phyloP scores from a whole-genome alignment of 108 stramenopile species.

The Hondaea fermentalgiana region DNA sequence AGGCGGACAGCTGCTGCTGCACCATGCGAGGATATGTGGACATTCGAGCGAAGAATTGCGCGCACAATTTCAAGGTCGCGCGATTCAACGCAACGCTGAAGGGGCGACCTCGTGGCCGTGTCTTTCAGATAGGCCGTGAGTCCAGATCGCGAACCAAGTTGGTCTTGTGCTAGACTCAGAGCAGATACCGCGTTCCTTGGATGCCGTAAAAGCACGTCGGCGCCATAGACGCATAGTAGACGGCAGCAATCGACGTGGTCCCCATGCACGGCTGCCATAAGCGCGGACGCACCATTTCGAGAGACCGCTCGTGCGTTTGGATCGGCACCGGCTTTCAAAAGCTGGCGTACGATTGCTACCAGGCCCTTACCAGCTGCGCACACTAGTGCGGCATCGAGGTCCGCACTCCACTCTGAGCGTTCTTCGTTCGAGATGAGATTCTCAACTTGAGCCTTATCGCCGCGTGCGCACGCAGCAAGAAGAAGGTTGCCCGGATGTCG shows the following conservation, averaged over 20 bases:
- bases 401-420: too few relatives aligned
- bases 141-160: not conserved
- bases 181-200: not conserved
- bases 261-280: not conserved
- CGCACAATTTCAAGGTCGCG: not conserved
- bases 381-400: too few relatives aligned
- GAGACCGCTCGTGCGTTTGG: too few relatives aligned
- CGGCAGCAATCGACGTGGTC: not conserved
- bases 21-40: not conserved
- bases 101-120: not conserved
- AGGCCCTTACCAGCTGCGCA: too few relatives aligned
- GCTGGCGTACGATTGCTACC: too few relatives aligned
- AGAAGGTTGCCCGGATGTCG: too few relatives aligned
- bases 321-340: too few relatives aligned
- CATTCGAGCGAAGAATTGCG: not conserved
- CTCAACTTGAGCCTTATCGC: too few relatives aligned
- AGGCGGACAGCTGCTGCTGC: not conserved
- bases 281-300: not conserved
- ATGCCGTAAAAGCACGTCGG: not conserved
- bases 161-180: not conserved
- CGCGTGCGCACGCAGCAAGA: too few relatives aligned
- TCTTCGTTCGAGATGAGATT: too few relatives aligned
- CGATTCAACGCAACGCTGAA: not conserved
- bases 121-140: not conserved
- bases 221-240: not conserved